phyloP scores from a whole-genome alignment of 2,329 filamentous ascomycete genomes.

The Septoria linicola region DNA sequence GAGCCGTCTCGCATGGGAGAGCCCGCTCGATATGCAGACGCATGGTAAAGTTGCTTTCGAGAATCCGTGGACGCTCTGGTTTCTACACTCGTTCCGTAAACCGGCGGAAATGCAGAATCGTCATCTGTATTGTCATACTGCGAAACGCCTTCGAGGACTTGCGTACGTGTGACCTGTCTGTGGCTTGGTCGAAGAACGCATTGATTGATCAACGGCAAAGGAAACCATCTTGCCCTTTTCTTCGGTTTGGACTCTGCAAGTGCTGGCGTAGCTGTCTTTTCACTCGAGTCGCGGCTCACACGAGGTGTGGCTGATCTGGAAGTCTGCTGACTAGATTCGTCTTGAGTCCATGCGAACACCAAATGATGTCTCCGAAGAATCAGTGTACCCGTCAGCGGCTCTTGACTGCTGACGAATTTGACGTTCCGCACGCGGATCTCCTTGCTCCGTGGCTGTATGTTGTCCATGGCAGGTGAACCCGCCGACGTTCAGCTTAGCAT shows the following conservation, averaged over 20 bases:
- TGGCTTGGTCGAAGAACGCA: constrained; percentile 69
- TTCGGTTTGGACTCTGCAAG: constrained; percentile 1
- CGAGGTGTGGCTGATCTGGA: constrained; percentile 2
- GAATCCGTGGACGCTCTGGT: constrained; percentile 35
- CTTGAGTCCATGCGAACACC: constrained; percentile 60
- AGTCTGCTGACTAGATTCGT: constrained; percentile 18
- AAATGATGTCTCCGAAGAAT: constrained; percentile 64
- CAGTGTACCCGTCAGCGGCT: constrained; percentile 52
- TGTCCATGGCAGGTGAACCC: constrained; percentile 3
- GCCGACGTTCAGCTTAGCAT: background rate
- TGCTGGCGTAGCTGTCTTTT: background rate
- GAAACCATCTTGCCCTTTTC: constrained; percentile 69
- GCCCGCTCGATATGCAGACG: constrained; percentile 28
- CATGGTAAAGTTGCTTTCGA: constrained; percentile 23
- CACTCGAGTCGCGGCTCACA: constrained; percentile 1
- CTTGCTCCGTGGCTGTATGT: background rate
- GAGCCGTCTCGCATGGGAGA: constrained; percentile 51
- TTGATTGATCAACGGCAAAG: constrained; percentile 84
- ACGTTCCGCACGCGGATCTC: constrained; percentile 11
- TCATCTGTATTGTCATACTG: constrained; percentile 23
- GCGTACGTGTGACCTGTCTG: constrained; percentile 17
- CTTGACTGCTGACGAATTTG: background rate
- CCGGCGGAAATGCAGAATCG: constrained; percentile 32
- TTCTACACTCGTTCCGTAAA: constrained; percentile 32
- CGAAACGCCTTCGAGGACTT: constrained; percentile 11